Percentiles rank a stretch among this genome's conserved stretches.
phyloP scores from a whole-genome alignment of 345 rosid genomes.

The Melaleuca quinquenervia region DNA sequence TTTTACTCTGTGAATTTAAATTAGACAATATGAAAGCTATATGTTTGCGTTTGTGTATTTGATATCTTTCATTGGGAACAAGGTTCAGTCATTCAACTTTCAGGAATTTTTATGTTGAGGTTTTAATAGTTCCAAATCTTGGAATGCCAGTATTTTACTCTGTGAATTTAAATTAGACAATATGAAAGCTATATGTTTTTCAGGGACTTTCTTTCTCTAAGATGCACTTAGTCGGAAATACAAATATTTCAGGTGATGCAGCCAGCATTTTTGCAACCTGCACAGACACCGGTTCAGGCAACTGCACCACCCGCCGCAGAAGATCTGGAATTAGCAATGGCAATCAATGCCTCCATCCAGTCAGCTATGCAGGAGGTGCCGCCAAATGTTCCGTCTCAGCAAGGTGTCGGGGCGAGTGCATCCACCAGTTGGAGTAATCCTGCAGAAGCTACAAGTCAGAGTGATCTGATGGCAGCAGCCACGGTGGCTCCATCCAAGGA shows the following conservation, averaged over 20 bases:
- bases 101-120: not conserved
- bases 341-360: conserved; percentile 70
- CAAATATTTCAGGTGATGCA: conserved; percentile 37
- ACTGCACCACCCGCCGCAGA: conserved; percentile 58
- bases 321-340: conserved; percentile 66
- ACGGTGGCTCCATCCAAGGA: not conserved
- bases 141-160: not conserved
- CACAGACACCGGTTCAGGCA: conserved; percentile 33
- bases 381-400: conserved; percentile 16
- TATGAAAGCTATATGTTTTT: not conserved
- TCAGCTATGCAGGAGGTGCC: conserved; percentile 26
- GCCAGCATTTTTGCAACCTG: conserved; percentile 49
- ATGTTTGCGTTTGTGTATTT: not conserved
- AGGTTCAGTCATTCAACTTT: not conserved
- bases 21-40: not conserved
- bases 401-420: conserved; percentile 27
- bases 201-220: not conserved
- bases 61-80: not conserved
- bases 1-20: not conserved
- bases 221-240: not conserved
- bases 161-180: not conserved
- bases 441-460: not conserved
- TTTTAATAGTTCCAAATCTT: not conserved
- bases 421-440: conserved; percentile 24
- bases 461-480: not conserved